Evolutionary conservation across 257 asterid species (phyloP).

Genomic region (Leptodermis oblonga): DNA sequence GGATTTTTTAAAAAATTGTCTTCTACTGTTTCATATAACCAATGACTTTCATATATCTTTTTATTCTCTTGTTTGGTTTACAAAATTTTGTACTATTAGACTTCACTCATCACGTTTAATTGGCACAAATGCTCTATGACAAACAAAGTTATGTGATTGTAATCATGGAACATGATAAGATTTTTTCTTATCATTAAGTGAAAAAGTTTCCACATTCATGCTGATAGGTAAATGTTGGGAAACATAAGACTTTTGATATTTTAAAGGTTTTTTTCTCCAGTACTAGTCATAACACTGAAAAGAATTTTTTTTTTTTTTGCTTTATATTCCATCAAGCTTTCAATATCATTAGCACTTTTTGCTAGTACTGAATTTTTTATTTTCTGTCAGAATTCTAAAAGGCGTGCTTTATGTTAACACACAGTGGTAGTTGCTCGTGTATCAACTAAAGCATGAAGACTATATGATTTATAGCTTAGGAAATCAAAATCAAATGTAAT

Average conservation of each 20-base stretch:
- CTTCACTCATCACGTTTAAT: background rate
- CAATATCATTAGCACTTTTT: background rate
- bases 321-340: too few species aligned
- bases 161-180: background rate
- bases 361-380: background rate
- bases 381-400: background rate
- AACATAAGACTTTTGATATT: too few species aligned
- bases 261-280: too few species aligned
- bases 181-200: background rate
- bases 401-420: background rate
- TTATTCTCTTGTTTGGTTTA: background rate
- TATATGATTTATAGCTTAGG: background rate
- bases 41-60: background rate
- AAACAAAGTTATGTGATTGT: background rate
- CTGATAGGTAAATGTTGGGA: too few species aligned
- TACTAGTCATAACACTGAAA: too few species aligned
- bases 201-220: too few species aligned
- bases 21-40: background rate
- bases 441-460: background rate
- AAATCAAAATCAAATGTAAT: background rate
- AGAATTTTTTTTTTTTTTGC: too few species aligned
- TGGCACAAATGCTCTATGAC: background rate
- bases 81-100: background rate
- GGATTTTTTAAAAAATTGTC: background rate
- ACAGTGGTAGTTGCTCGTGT: background rate